Evolutionary conservation across 1,284 basidiomycete species (phyloP), one percentile per base, ranked within the genome.

Genomic region (Lentinula novae-zelandiae): DNA sequence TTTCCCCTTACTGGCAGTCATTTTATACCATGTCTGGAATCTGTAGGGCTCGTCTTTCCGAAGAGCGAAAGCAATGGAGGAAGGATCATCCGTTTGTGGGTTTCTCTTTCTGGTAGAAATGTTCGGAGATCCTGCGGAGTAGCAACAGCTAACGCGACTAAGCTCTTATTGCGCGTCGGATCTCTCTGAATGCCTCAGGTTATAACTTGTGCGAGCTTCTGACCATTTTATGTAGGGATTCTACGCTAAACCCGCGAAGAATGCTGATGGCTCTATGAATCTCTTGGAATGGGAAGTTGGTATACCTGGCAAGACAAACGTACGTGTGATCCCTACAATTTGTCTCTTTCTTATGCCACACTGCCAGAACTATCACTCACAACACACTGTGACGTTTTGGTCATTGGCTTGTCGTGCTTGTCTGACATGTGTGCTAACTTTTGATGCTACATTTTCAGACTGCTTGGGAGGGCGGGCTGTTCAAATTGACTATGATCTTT

Each of bases 51-150:
- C 86, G 95, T 69, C 82, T 97, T 17, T 86, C 95, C 39, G 97
- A 99, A 76, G 97, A 99, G 77, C 87, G 97, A 70, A 99, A 99
- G 78, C 94, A 97, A 70, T 99, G 97, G 97, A 80, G 97, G 65
- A 98, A 96, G 74, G 97, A 99, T 70, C 97, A 99, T 76, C 97
- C 97, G 53, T 98, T 97, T 70, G 96, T 98, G 76, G 75, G 95
- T 86, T 63, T 31, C 48, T 27, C 56, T 60, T 58, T 38, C 58
- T 44, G 22, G 12, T 46, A 17, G 20, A 9, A 51, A 17, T 42
- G n/a, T 27, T 42, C 10, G 40, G 54, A 58, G 39, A 51, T 46
- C 34, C 36, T 40, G 15, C 50, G 33, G 17, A 15, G 15, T 13
- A 51, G 13, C 27, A 34, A 33, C 27, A 22, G 15, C 9, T n/a